Conservation (phyloP, 2,329 filamentous ascomycete species). For the Neurospora sp. region DNA sequence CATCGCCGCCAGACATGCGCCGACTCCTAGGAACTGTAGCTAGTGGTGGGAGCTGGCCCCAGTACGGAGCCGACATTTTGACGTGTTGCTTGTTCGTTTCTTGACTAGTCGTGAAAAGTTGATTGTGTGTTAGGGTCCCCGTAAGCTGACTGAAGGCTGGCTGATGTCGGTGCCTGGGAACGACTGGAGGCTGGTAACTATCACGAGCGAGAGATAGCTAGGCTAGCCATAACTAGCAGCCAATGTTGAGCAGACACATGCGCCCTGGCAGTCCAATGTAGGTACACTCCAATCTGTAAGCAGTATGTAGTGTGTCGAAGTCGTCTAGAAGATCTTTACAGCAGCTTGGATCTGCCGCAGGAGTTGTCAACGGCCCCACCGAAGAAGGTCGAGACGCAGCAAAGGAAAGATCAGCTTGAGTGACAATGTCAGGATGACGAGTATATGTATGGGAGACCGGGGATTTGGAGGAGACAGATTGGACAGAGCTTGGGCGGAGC, state of each 20-base stretch:
- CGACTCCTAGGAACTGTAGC: slow-evolving; percentile 26
- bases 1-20: slow-evolving; percentile 28
- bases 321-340: background rate
- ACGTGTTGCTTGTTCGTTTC: slow-evolving; percentile 12
- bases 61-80: slow-evolving; percentile 44
- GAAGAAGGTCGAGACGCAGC: background rate
- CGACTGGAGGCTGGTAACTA: background rate
- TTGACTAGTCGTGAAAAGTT: background rate
- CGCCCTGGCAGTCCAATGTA: slow-evolving; percentile 15
- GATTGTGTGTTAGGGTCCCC: background rate
- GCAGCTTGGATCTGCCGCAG: background rate
- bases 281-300: background rate
- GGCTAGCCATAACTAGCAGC: slow-evolving; percentile 17
- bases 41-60: slow-evolving; percentile 44
- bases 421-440: background rate
- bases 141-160: background rate
- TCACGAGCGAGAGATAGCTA: background rate
- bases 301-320: background rate
- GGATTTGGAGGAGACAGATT: background rate
- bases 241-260: slow-evolving; percentile 38
- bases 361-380: background rate
- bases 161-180: background rate
- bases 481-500: background rate
- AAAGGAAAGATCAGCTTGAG: background rate
- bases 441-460: background rate